phyloP scores from a whole-genome alignment of 225 moss, liverwort and hornwort genomes.

The Ulota crispa region DNA sequence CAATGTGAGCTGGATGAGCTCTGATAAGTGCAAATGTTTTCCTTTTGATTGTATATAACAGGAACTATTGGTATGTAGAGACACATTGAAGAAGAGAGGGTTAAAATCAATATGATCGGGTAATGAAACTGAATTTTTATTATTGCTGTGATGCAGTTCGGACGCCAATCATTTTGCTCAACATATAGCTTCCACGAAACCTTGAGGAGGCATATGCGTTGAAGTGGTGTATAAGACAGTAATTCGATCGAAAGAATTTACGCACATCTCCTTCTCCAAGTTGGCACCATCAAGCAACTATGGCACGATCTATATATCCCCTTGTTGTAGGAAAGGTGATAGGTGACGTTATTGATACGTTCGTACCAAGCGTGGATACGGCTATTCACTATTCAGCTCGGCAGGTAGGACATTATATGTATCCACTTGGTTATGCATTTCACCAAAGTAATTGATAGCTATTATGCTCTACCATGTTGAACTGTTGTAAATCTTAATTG shows the following conservation, averaged over 20 bases:
- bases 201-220: not conserved
- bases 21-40: not conserved
- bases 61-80: too few species aligned
- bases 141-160: constrained; percentile 24
- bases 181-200: not conserved
- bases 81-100: not conserved
- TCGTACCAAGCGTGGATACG: constrained; percentile 76
- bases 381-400: constrained; percentile 74
- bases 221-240: not conserved
- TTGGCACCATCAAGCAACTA: constrained; percentile 23
- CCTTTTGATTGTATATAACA: not conserved
- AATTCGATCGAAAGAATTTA: not conserved
- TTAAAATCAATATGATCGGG: not conserved
- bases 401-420: constrained; percentile 32
- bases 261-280: not conserved
- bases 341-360: constrained; percentile 94
- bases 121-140: not conserved
- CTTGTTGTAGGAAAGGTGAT: constrained; percentile 94
- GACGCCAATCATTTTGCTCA: not conserved
- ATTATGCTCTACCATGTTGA: not conserved
- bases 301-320: constrained; percentile 94
- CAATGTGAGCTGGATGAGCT: constrained; percentile 13
- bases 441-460: not conserved
- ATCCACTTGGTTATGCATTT: not conserved
- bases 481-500: not conserved